Evolutionary conservation across 2,329 filamentous ascomycete genomes (phyloP).

Genomic region (Venturia carpophila): DNA sequence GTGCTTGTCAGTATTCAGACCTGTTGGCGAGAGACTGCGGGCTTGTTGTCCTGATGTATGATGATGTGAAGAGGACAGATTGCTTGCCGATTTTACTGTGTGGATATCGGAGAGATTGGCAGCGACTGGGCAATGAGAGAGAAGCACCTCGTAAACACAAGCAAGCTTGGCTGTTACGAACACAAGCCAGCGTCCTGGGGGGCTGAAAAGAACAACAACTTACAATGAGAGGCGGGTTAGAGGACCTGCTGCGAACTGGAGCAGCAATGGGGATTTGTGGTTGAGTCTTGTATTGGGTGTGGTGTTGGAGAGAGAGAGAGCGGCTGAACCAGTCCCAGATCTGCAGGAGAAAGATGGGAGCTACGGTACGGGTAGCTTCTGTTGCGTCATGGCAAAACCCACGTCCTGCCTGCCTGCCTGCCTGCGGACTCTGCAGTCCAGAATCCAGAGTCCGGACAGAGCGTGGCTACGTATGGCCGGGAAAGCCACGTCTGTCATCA

Average conservation of each 20-base stretch:
- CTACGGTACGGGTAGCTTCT: background rate
- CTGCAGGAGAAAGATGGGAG: no score
- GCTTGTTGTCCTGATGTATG: background rate
- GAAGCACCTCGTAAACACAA: background rate
- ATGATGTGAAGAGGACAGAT: slow-evolving; percentile 4
- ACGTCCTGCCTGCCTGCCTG: background rate
- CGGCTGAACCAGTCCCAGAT: no score
- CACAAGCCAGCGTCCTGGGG: background rate
- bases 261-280: slow-evolving; percentile 2
- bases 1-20: background rate
- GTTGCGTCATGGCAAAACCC: background rate
- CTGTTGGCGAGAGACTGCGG: background rate
- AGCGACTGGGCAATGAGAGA: background rate
- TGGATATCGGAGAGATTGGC: background rate
- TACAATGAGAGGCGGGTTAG: background rate
- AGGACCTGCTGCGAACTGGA: background rate
- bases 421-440: background rate
- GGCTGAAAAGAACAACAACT: background rate
- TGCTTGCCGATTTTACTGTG: background rate
- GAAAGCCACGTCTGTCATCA: background rate
- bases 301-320: no score
- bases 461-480: background rate
- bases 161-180: background rate
- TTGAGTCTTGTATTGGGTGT: background rate
- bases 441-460: background rate